Evolutionary conservation across 2,329 filamentous ascomycete genomes (phyloP).

Genomic region (Pezicula radicicola): DNA sequence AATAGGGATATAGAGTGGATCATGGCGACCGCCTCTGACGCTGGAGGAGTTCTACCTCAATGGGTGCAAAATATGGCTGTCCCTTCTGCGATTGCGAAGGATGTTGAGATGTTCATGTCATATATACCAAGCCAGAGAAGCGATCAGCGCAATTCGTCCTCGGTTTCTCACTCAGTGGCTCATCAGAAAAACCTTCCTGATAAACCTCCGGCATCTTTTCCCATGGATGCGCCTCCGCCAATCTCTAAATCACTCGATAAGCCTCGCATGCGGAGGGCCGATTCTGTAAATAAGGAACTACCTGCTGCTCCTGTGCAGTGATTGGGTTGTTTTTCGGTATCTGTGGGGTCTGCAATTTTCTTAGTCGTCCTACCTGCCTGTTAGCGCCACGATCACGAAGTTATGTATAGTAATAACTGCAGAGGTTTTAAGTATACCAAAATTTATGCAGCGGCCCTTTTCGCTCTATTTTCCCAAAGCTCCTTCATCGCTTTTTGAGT

Average conservation of each 20-base stretch:
- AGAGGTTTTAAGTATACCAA: background rate
- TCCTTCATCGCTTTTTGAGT: conserved; percentile 48
- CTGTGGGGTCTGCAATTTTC: too few species aligned
- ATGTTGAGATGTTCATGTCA: conserved; percentile 64
- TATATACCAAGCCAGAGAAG: conserved; percentile 46
- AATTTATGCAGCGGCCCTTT: conserved; percentile 1
- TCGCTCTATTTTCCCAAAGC: conserved; percentile 27
- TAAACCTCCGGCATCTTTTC: background rate
- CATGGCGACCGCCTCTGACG: conserved; percentile 75
- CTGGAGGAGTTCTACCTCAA: conserved; percentile 62
- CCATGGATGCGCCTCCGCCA: background rate
- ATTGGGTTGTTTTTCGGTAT: background rate
- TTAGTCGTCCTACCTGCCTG: too few species aligned
- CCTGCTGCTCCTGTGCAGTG: conserved; percentile 3
- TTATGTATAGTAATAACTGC: background rate
- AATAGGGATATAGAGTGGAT: conserved; percentile 63
- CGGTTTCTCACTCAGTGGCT: conserved; percentile 4
- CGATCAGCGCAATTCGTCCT: conserved; percentile 2
- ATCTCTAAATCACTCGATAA: conserved; percentile 2
- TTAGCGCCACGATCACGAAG: too few species aligned
- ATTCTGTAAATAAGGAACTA: conserved; percentile 3
- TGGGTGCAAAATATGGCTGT: conserved; percentile 64
- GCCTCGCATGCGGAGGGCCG: background rate
- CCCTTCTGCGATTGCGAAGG: conserved; percentile 63
- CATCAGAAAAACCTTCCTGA: conserved; percentile 4